Evolutionary conservation across 441 rosid species (phyloP).

Genomic region (Eutrema salsugineum): DNA sequence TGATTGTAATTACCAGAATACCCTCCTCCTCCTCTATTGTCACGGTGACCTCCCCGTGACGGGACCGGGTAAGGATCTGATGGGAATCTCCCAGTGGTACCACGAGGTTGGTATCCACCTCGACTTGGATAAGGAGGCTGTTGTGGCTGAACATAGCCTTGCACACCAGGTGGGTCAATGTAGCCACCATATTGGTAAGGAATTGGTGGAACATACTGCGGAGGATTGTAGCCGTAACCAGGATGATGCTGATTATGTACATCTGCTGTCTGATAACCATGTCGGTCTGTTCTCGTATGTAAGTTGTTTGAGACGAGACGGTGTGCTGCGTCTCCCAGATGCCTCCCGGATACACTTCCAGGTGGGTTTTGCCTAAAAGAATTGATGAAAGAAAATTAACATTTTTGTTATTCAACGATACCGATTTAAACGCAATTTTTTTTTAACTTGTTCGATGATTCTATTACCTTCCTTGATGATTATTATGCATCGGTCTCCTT

Average conservation of each 20-base stretch:
- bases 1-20: constrained; percentile 23
- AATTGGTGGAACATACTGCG: constrained; percentile 22
- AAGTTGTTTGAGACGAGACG: constrained; percentile 76
- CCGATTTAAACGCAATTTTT: neutral
- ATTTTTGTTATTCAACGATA: neutral
- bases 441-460: neutral
- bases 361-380: constrained; percentile 24
- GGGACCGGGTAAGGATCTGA: constrained; percentile 35
- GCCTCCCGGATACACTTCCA: constrained; percentile 61
- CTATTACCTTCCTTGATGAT: constrained; percentile 30
- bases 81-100: constrained; percentile 33
- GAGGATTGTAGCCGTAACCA: constrained; percentile 26
- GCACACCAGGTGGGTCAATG: constrained; percentile 25
- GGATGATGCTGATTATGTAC: constrained; percentile 20
- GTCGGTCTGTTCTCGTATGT: constrained; percentile 40
- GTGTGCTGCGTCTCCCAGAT: constrained; percentile 83
- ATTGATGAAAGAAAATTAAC: neutral
- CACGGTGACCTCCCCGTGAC: constrained; percentile 39
- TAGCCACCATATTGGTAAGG: constrained; percentile 26
- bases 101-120: constrained; percentile 36
- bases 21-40: constrained; percentile 29
- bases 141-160: constrained; percentile 28
- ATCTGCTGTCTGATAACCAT: constrained; percentile 18
- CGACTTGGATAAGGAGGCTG: constrained; percentile 25
- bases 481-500: constrained; percentile 62